These are phyloP conservation scores for Hygrocybe coccinea DNA, from an alignment of 768 basidiomycete species.

Conservation along the genomic window DNA sequence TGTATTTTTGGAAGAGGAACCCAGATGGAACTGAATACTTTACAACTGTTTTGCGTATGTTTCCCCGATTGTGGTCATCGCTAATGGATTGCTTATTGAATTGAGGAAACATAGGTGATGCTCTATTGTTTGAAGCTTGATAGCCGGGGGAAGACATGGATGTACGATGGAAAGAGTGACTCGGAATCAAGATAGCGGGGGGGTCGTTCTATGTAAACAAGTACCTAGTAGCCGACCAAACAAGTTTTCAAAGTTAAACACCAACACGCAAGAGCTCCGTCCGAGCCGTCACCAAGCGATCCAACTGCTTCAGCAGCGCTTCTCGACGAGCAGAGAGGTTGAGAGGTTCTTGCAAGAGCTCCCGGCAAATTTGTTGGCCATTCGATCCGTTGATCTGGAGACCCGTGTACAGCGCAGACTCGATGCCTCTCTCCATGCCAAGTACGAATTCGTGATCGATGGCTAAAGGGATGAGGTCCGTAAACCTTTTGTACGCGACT, in stretches of 20 bases:
- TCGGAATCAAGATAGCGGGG: too few species aligned
- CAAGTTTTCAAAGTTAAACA: slow-evolving; percentile 1
- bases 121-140: too few species aligned
- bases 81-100: too few species aligned
- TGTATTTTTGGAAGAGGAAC: background rate
- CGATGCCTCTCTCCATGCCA: slow-evolving; percentile 23
- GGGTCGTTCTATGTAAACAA: too few species aligned
- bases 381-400: slow-evolving; percentile 50
- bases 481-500: slow-evolving; percentile 60
- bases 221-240: too few species aligned
- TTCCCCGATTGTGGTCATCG: too few species aligned
- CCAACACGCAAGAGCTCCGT: slow-evolving; percentile 32
- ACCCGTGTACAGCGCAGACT: slow-evolving; percentile 25
- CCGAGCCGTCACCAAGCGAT: slow-evolving; percentile 45
- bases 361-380: slow-evolving; percentile 42
- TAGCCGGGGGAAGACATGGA: too few species aligned
- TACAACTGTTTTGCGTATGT: too few species aligned
- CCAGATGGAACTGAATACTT: background rate
- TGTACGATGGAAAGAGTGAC: too few species aligned
- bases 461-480: slow-evolving; percentile 51
- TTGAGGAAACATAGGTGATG: too few species aligned
- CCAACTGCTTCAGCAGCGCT: slow-evolving; percentile 48
- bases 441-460: slow-evolving; percentile 55
- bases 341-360: slow-evolving; percentile 49
- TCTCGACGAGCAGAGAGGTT: slow-evolving; percentile 40